Percentiles rank a stretch among this genome's conserved stretches.
phyloP scores from a whole-genome alignment of 495 filamentous ascomycete genomes.

The Aspergillus coremiiformis region DNA sequence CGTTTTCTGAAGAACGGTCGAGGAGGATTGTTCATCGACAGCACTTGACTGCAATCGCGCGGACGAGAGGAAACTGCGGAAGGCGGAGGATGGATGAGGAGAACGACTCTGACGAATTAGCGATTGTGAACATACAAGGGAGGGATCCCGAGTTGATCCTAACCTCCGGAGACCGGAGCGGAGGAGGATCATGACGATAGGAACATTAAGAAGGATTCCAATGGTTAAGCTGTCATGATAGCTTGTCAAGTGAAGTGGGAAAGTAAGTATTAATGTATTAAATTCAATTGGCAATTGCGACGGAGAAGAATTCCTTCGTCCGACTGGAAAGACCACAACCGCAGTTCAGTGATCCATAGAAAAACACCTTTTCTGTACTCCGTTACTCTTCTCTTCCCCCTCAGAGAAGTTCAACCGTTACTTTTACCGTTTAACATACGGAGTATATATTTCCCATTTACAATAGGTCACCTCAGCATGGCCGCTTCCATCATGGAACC shows the following conservation, averaged over 20 bases:
- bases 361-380: too few relatives aligned
- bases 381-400: not conserved
- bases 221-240: too few relatives aligned
- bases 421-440: not conserved
- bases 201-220: conserved; percentile 5
- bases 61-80: conserved; percentile 30
- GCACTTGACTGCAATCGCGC: conserved; percentile 25
- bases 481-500: not conserved
- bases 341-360: too few relatives aligned
- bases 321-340: conserved; percentile 28
- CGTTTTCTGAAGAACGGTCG: conserved; percentile 26
- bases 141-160: conserved; percentile 24
- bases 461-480: not conserved
- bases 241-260: conserved; percentile 4
- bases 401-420: not conserved
- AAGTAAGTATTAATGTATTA: not conserved
- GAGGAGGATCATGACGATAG: conserved; percentile 37
- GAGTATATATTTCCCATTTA: too few relatives aligned
- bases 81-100: conserved; percentile 11
- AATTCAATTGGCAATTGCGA: conserved; percentile 11
- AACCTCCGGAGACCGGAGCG: conserved; percentile 35
- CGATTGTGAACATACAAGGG: conserved; percentile 29
- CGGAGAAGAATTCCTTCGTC: conserved; percentile 25
- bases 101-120: conserved; percentile 18
- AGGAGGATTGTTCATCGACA: conserved; percentile 21